Evolutionary conservation across 352 stramenopile genomes (phyloP).

Genomic region (Phytophthora nicotianae): DNA sequence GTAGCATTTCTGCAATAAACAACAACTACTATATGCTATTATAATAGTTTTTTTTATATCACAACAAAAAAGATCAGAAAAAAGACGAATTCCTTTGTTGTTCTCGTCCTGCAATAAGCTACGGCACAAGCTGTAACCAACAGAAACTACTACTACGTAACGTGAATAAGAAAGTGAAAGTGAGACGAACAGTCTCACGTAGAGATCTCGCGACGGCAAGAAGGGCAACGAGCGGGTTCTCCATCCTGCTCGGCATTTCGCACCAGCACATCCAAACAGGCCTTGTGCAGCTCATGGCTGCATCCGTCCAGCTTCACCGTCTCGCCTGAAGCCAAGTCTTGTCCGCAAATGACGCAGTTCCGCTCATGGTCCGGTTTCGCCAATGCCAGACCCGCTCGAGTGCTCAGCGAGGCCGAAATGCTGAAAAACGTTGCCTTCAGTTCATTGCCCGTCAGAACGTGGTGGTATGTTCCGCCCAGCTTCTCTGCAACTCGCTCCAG

Average conservation of each 20-base stretch:
- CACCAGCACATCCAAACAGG: slow-evolving; percentile 46
- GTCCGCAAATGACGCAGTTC: slow-evolving; percentile 65
- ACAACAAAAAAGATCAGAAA: too few species aligned
- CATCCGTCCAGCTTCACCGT: slow-evolving; percentile 50
- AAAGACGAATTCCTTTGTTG: too few species aligned
- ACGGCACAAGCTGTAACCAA: too few species aligned
- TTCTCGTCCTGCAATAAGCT: too few species aligned
- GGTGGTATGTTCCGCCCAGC: slow-evolving; percentile 66
- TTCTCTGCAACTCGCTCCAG: slow-evolving; percentile 60
- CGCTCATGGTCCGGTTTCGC: slow-evolving; percentile 62
- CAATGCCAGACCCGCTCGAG: slow-evolving; percentile 59
- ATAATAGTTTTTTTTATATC: too few species aligned
- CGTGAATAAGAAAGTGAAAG: too few species aligned
- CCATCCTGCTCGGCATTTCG: slow-evolving; percentile 35
- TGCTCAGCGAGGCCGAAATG: slow-evolving; percentile 77
- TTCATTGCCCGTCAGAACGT: slow-evolving; percentile 67
- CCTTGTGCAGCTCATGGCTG: slow-evolving; percentile 56
- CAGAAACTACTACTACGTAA: neutral
- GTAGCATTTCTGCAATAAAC: too few species aligned
- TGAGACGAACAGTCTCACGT: slow-evolving; percentile 1
- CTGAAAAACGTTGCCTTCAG: slow-evolving; percentile 76
- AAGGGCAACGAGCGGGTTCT: slow-evolving; percentile 32
- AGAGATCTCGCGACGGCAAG: slow-evolving; percentile 31
- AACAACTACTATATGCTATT: too few species aligned
- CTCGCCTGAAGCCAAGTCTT: slow-evolving; percentile 58